phyloP scores from a whole-genome alignment of 75 land plant species.

The Pinus tabuliformis region DNA sequence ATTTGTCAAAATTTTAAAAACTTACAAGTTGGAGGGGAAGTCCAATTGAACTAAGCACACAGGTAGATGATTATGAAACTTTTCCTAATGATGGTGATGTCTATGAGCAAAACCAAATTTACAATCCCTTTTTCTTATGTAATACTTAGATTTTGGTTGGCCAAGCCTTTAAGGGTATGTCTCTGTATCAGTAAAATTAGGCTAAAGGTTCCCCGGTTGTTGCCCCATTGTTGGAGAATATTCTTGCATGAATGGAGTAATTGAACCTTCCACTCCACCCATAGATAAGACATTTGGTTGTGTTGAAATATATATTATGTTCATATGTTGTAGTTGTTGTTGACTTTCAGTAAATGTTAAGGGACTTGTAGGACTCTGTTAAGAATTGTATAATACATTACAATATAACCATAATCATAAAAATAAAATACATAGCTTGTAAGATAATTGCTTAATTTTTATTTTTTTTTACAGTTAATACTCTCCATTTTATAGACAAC shows the following conservation, averaged over 20 bases:
- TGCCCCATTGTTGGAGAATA: neutral
- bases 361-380: constrained; percentile 10
- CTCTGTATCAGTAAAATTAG: neutral
- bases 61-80: constrained; percentile 8
- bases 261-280: constrained; percentile 1
- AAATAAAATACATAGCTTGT: neutral
- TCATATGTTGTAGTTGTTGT: constrained; percentile 6
- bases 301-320: neutral
- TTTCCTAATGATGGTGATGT: constrained; percentile 27
- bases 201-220: neutral
- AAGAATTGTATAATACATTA: neutral
- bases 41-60: constrained; percentile 47
- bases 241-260: constrained; percentile 5
- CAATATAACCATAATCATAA: neutral
- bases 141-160: constrained; percentile 66
- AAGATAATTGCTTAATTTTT: too few relatives aligned
- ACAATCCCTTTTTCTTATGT: constrained; percentile 79
- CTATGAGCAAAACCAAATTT: constrained; percentile 72
- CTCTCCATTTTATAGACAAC: neutral
- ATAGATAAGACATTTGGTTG: neutral
- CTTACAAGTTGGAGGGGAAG: constrained; percentile 65
- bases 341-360: constrained; percentile 23
- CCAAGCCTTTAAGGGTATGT: constrained; percentile 61
- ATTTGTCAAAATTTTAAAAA: neutral
- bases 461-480: neutral